Evolutionary conservation across 1,139 yeast species (phyloP).

Genomic region (Protomyces arabidopsidicola): DNA sequence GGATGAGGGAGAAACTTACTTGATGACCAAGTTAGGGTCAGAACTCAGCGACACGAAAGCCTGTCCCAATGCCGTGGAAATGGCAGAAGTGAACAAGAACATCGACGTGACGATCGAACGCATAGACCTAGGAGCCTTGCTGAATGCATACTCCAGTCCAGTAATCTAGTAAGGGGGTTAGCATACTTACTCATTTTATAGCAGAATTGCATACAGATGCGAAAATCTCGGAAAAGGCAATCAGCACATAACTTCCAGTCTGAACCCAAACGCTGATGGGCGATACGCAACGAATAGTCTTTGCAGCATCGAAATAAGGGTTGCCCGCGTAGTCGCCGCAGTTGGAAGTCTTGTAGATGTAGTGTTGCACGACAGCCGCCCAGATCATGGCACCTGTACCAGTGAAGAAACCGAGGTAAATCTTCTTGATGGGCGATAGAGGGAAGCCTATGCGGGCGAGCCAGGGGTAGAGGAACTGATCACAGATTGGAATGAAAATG

Average conservation of each 20-base stretch:
- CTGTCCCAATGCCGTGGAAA: slow-evolving; percentile 69
- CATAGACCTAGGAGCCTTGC: slow-evolving; percentile 63
- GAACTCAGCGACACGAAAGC: slow-evolving; percentile 62
- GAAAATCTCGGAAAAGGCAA: slow-evolving; percentile 60
- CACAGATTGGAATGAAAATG: slow-evolving; percentile 58
- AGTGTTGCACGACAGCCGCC: slow-evolving; percentile 75
- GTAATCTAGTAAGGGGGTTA: slow-evolving; percentile 37
- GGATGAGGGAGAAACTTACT: slow-evolving; percentile 32
- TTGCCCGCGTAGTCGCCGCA: slow-evolving; percentile 60
- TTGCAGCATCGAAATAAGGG: slow-evolving; percentile 43
- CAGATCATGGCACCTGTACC: slow-evolving; percentile 68
- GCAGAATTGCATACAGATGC: slow-evolving; percentile 43
- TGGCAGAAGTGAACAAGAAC: slow-evolving; percentile 57
- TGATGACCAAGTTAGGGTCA: slow-evolving; percentile 67
- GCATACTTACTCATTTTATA: no score
- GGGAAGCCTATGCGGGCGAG: slow-evolving; percentile 49
- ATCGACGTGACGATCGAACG: slow-evolving; percentile 62
- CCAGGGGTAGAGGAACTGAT: slow-evolving; percentile 52
- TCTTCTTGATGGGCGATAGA: slow-evolving; percentile 59
- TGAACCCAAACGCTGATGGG: slow-evolving; percentile 57
- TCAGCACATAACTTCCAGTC: slow-evolving; percentile 57
- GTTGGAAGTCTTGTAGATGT: slow-evolving; percentile 66
- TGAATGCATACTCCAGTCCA: slow-evolving; percentile 60
- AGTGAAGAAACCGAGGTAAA: slow-evolving; percentile 68
- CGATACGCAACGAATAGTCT: slow-evolving; percentile 39